A percentile compares a stretch with the other conserved stretches of the same genome.
phyloP scores from a whole-genome alignment of 2,329 filamentous ascomycete genomes.

The Tympanopsis confertula region DNA sequence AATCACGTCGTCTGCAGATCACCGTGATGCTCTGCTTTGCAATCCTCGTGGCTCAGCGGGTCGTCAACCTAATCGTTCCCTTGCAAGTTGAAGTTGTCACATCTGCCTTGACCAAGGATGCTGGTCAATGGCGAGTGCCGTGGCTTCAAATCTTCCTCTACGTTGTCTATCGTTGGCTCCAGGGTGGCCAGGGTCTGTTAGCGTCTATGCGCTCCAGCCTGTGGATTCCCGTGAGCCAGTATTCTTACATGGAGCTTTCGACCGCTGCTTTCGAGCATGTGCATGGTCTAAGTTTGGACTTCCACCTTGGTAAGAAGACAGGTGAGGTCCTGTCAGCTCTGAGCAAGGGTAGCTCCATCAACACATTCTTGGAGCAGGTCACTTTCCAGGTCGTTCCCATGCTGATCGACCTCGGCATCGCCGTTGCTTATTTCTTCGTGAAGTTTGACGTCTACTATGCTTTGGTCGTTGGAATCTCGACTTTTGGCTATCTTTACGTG shows the following conservation, averaged over 20 bases:
- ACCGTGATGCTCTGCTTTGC: conserved; percentile 73
- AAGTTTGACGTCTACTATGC: conserved; percentile 82
- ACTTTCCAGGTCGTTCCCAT: conserved; percentile 94
- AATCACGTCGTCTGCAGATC: conserved; percentile 60
- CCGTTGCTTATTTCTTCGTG: conserved; percentile 69
- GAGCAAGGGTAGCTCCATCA: conserved; percentile 92
- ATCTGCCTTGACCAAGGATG: conserved; percentile 51
- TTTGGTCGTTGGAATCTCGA: conserved; percentile 77
- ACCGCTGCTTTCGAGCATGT: conserved; percentile 96
- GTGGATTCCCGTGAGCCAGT: conserved; percentile 95
- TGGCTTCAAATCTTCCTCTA: conserved; percentile 68
- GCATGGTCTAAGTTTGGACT: conserved; percentile 86
- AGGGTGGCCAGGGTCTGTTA: conserved; percentile 78
- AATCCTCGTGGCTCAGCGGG: conserved; percentile 68
- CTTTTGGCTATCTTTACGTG: conserved; percentile 91
- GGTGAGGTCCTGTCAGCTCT: conserved; percentile 91
- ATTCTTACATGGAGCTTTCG: conserved; percentile 87
- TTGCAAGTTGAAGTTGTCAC: conserved; percentile 71
- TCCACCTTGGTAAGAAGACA: conserved; percentile 91
- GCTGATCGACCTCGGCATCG: conserved; percentile 78
- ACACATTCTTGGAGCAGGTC: conserved; percentile 89
- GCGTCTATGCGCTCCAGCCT: conserved; percentile 72
- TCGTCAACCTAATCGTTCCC: conserved; percentile 79
- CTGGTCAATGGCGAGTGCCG: conserved; percentile 45
- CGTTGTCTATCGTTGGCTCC: conserved; percentile 67